Evolutionary conservation across 208 protist genomes (phyloP), one percentile per base, ranked within the genome.

Genomic region (Wallacemonas collosoma): DNA sequence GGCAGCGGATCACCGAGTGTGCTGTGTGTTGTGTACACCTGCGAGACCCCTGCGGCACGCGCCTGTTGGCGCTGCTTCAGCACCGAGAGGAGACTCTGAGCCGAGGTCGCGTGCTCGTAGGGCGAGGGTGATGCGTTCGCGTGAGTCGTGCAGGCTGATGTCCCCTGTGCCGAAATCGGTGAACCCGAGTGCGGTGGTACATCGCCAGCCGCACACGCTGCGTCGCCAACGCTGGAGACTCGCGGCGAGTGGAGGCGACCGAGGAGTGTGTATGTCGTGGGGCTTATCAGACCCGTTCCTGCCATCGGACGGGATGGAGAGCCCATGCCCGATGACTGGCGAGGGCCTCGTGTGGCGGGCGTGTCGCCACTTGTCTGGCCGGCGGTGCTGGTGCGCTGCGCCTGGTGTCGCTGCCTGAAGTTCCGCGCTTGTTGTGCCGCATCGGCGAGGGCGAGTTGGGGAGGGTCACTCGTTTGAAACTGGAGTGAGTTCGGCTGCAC

Each of bases 21-120:
- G 8, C 8, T 50, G 45, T 50, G 45, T 12, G 45, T 50, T 12
- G 45, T 50, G 45, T 50, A 50, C 45, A 50, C 45, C 15, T 57
- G 53, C 9, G 53, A 6, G 53, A 17, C 39, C 38, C n/a, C 36
- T 3, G 41, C 38, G 4, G 40, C 60, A 17, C 60, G 60, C 60
- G 44, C 41, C 36, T 15, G 6, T 41, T 65, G 60, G 15, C 60
- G 60, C 40, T 41, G 41, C 60, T 65, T 65, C 11, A 65, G 60
- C 60, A 65, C 60, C 9, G 7, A 38, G n/a, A 65, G 60, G 26
- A 65, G 60, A 6, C 41, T 65, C 43, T 65, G 60, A 12, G 60
- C 60, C 14, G 60, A 65, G 6, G 60, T 65, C 6, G 40, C 60
- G n/a, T 65, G 5, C 60, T 65, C 60, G 60, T 65, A 65, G 41